A percentile compares a stretch with the other conserved stretches of the same genome.
These are phyloP conservation scores for Debaryomyces fabryi DNA, from an alignment of 1,139 yeast genomes.

Conservation along the genomic window DNA sequence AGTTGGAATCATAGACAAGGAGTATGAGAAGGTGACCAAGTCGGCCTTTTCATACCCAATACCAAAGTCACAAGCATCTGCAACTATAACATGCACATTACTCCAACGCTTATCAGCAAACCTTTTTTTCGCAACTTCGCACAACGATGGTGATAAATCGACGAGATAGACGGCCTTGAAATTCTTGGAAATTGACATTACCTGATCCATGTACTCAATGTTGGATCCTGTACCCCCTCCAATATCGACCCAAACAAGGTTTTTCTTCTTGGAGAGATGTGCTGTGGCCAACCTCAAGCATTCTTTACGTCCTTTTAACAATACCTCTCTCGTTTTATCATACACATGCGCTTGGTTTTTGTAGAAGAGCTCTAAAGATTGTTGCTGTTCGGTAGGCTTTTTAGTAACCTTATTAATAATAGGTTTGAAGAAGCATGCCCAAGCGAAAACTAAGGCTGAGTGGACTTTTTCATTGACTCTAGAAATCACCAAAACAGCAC, in stretches of 20 bases:
- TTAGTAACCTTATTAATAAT: slow-evolving; percentile 45
- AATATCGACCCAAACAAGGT: slow-evolving; percentile 77
- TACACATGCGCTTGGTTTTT: slow-evolving; percentile 76
- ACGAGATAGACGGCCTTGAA: slow-evolving; percentile 72
- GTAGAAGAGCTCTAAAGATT: slow-evolving; percentile 70
- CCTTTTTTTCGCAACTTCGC: slow-evolving; percentile 68
- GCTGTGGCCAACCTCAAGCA: slow-evolving; percentile 62
- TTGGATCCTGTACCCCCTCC: slow-evolving; percentile 89
- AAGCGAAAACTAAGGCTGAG: slow-evolving; percentile 40
- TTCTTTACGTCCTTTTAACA: slow-evolving; percentile 71
- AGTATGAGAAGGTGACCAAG: slow-evolving; percentile 74
- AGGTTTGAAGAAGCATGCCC: slow-evolving; percentile 74
- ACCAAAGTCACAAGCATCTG: slow-evolving; percentile 73
- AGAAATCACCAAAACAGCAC: slow-evolving; percentile 20
- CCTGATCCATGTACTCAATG: slow-evolving; percentile 70
- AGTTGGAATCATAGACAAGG: slow-evolving; percentile 83
- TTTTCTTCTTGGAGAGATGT: slow-evolving; percentile 48
- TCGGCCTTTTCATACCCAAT: slow-evolving; percentile 54
- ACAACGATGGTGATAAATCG: slow-evolving; percentile 75
- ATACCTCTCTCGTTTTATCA: slow-evolving; percentile 64
- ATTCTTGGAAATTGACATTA: slow-evolving; percentile 49
- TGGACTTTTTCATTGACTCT: slow-evolving; percentile 29
- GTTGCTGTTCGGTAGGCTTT: slow-evolving; percentile 56
- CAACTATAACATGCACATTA: slow-evolving; percentile 69
- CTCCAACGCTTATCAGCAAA: slow-evolving; percentile 54